Evolutionary conservation across 768 basidiomycete species (phyloP).

Genomic region (Cantharellus anzutake): DNA sequence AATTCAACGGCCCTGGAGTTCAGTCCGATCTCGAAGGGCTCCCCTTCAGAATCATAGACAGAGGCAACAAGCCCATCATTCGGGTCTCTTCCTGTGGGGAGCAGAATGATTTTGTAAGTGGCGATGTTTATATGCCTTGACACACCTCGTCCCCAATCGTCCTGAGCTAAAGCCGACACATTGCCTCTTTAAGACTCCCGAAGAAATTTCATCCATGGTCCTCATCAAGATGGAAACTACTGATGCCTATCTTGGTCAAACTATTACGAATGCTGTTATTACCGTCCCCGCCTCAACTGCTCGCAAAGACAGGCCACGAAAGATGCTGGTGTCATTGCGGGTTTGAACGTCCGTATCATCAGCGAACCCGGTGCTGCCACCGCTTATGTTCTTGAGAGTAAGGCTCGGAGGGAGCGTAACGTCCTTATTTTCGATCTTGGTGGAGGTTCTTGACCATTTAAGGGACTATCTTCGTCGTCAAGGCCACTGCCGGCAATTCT

Average conservation of each 20-base stretch:
- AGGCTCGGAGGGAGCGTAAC: slow-evolving; percentile 29
- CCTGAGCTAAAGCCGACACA: neutral
- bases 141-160: neutral
- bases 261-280: slow-evolving; percentile 28
- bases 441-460: slow-evolving; percentile 32
- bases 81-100: slow-evolving; percentile 36
- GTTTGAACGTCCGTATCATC: slow-evolving; percentile 31
- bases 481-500: slow-evolving; percentile 32
- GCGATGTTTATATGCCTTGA: neutral
- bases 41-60: slow-evolving; percentile 28
- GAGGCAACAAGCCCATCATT: slow-evolving; percentile 32
- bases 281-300: slow-evolving; percentile 35
- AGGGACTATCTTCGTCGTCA: slow-evolving; percentile 31
- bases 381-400: slow-evolving; percentile 49
- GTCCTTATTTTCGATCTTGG: slow-evolving; percentile 34
- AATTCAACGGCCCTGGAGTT: slow-evolving; percentile 26
- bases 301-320: slow-evolving; percentile 32
- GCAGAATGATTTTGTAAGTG: slow-evolving; percentile 30
- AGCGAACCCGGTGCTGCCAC: slow-evolving; percentile 47
- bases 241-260: slow-evolving; percentile 30
- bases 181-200: slow-evolving; percentile 16
- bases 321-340: slow-evolving; percentile 30
- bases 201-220: slow-evolving; percentile 32
- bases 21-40: slow-evolving; percentile 31
- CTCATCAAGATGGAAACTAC: slow-evolving; percentile 33